A percentile compares a stretch with the other conserved stretches of the same genome.
Conservation (phyloP, 345 rosid genomes). For the Citrus cavaleriei region DNA sequence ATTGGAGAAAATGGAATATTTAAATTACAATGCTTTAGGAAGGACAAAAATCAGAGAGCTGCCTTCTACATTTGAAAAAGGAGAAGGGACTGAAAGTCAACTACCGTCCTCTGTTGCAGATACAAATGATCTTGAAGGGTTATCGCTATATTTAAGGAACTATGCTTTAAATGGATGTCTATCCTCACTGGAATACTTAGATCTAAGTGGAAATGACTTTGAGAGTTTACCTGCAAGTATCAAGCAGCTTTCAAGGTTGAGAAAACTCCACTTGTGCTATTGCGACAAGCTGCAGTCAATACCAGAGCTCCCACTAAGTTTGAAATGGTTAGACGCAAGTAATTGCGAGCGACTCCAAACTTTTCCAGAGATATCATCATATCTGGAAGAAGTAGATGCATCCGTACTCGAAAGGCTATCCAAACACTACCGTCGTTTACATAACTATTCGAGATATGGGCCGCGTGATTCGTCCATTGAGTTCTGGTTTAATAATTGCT, state of each 20-base stretch:
- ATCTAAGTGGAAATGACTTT: background rate
- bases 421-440: too few species aligned
- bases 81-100: too few species aligned
- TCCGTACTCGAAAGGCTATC: background rate
- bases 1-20: too few species aligned
- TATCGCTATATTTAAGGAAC: too few species aligned
- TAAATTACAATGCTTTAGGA: too few species aligned
- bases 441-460: accelerated
- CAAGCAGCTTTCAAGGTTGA: background rate
- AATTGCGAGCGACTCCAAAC: background rate
- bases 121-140: too few species aligned
- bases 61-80: too few species aligned
- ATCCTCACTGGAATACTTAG: too few species aligned
- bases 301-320: background rate
- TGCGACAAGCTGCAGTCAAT: background rate
- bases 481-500: background rate
- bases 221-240: background rate
- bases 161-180: too few species aligned
- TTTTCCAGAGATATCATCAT: background rate
- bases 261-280: background rate
- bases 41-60: too few species aligned
- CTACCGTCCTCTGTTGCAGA: too few species aligned
- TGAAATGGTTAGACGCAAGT: background rate
- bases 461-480: too few species aligned
- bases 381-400: background rate